phyloP scores from a whole-genome alignment of 1,284 basidiomycete genomes.

The Lentinus polychrous region DNA sequence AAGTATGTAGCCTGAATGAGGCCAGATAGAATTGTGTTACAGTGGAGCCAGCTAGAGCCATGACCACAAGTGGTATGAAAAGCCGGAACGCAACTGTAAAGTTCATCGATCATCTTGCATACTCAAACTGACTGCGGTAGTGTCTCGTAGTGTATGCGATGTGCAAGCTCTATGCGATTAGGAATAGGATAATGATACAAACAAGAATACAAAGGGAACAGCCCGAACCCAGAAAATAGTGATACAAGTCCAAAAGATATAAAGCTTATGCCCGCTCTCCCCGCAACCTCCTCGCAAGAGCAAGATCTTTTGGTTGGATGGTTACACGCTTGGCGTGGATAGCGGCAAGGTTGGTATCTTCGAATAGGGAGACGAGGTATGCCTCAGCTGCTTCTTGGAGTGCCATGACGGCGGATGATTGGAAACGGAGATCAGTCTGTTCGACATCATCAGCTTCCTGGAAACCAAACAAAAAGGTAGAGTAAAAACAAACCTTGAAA shows the following conservation, averaged over 20 bases:
- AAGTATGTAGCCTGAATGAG: too few species aligned
- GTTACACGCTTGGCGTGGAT: conserved; percentile 73
- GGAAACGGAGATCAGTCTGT: conserved; percentile 73
- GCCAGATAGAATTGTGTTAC: too few species aligned
- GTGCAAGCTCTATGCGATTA: too few species aligned
- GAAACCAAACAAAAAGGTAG: background rate
- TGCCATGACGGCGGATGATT: conserved; percentile 69
- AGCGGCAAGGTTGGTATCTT: conserved; percentile 65
- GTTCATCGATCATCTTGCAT: too few species aligned
- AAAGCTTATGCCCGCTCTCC: conserved; percentile 27
- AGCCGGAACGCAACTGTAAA: too few species aligned
- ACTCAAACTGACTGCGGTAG: too few species aligned
- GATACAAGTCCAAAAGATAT: background rate
- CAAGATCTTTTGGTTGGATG: conserved; percentile 71
- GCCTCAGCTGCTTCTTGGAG: conserved; percentile 75
- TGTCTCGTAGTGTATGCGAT: too few species aligned
- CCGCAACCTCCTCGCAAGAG: conserved; percentile 23
- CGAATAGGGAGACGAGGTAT: conserved; percentile 77
- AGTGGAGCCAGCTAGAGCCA: too few species aligned
- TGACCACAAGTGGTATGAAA: too few species aligned
- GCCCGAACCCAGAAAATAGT: background rate
- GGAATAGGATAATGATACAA: too few species aligned
- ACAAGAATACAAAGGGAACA: background rate
- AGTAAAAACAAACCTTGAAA: conserved; percentile 49
- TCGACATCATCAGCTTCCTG: conserved; percentile 25